Base-by-base conservation (phyloP, 139 green algal species). In the Haematococcus lacustris region DNA sequence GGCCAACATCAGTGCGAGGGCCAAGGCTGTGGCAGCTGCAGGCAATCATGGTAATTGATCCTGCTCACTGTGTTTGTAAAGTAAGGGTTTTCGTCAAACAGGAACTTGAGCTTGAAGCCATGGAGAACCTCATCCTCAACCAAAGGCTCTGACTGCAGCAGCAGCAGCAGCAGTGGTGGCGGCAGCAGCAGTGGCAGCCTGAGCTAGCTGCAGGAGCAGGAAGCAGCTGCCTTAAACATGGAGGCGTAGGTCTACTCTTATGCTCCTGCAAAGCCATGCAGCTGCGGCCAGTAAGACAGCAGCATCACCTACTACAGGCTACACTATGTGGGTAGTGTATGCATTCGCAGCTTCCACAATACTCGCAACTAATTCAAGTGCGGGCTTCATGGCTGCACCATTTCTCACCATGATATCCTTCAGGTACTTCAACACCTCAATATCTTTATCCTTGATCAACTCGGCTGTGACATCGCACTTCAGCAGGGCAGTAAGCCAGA, bases 371-470 rank as follows among this genome's bases (percentile, higher is more conserved):
- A n/a, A n/a, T n/a, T n/a, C n/a, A n/a, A n/a, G n/a, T n/a, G n/a
- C n/a, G n/a, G n/a, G n/a, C n/a, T n/a, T n/a, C n/a, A n/a, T n/a
- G n/a, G n/a, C n/a, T n/a, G 53, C 25, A 9, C 43, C 21, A 4
- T 64, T 4, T 40, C 73, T 37, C 66, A 75, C 80, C 51, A 69
- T 85, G 68, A 97, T 82, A 78, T 97, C 88, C 28, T 76, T 88
- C 28, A 97, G 79, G 77, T 90, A 90, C 50, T 85, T 84, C 39
- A 97, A 83, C n/a, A 93, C 86, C 38, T 90, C 90, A 47, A 89
- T 80, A 68, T 98, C 93, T 80, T 96, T 94, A 62, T 97, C 92
- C 37, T 82, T 89, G 32, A 93, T 89, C 78, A 87, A 76, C 38
- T 83, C 75, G 34, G 70, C 73, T 21, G 87, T 83, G 38, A 83